These are phyloP conservation scores for Neodidymelliopsis sp. DNA, from an alignment of 2,329 filamentous ascomycete genomes.

Conservation along the genomic window DNA sequence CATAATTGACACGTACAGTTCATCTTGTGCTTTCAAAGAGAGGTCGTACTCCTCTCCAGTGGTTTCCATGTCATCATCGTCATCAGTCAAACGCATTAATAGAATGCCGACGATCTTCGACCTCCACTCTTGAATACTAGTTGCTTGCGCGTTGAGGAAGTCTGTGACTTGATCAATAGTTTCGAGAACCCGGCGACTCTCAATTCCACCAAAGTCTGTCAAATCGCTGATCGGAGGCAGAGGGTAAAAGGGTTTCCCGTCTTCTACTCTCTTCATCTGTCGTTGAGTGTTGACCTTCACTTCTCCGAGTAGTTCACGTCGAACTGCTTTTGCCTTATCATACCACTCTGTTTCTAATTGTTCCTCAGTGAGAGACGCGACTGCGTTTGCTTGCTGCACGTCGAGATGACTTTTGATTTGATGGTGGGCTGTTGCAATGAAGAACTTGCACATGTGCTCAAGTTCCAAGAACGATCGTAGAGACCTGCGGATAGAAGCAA, in stretches of 20 bases:
- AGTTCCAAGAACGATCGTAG: conserved; percentile 79
- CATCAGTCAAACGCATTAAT: conserved; percentile 78
- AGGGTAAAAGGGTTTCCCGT: conserved; percentile 30
- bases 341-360: conserved; percentile 76
- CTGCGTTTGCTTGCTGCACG: conserved; percentile 70
- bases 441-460: conserved; percentile 83
- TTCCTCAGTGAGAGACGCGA: conserved; percentile 71
- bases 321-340: conserved; percentile 76
- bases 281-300: conserved; percentile 65
- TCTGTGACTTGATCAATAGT: conserved; percentile 70
- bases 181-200: conserved; percentile 71
- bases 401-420: conserved; percentile 77
- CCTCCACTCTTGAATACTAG: conserved; percentile 77
- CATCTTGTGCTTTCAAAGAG: conserved; percentile 86
- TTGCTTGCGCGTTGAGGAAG: conserved; percentile 75
- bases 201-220: conserved; percentile 70
- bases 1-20: conserved; percentile 86
- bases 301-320: conserved; percentile 77
- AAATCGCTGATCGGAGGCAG: conserved; percentile 60
- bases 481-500: conserved; percentile 68
- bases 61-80: conserved; percentile 77
- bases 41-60: conserved; percentile 91
- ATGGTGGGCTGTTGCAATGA: conserved; percentile 81
- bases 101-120: conserved; percentile 75
- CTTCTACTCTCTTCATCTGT: conserved; percentile 65